Percentiles rank a stretch among this genome's conserved stretches.
Evolutionary conservation across 805 yeast species (phyloP).

Genomic region (Metschnikowia gruessii): DNA sequence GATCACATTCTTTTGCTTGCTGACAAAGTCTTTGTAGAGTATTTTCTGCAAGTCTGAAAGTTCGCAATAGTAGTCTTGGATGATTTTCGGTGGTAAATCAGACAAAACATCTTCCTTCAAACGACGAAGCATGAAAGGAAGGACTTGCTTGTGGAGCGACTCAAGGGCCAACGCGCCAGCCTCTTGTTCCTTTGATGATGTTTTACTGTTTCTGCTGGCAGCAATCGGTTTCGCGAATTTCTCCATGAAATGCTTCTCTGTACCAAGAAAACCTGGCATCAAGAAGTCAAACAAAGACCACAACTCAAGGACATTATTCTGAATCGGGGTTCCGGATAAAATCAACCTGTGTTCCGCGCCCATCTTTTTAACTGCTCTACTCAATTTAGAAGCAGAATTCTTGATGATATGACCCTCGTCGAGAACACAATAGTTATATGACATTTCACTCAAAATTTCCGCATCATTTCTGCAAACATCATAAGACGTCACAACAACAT

Average conservation of each 20-base stretch:
- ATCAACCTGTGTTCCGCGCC: conserved; percentile 87
- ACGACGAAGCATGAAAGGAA: conserved; percentile 95
- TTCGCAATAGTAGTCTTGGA: conserved; percentile 97
- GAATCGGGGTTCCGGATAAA: conserved; percentile 96
- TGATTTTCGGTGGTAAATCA: conserved; percentile 96
- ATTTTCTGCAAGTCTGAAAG: conserved; percentile 86
- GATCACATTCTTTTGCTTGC: conserved; percentile 73
- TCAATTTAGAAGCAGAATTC: conserved; percentile 82
- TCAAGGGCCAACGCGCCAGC: conserved; percentile 95
- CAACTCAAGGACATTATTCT: conserved; percentile 90
- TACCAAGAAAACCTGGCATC: conserved; percentile 98
- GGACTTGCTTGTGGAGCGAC: conserved; percentile 91
- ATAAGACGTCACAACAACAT: conserved; percentile 89
- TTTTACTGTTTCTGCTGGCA: conserved; percentile 84
- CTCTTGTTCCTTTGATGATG: conserved; percentile 90
- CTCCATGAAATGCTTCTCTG: conserved; percentile 91
- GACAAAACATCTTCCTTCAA: conserved; percentile 93
- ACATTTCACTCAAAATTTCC: conserved; percentile 53
- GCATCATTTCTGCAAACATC: conserved; percentile 95
- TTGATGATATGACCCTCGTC: conserved; percentile 98
- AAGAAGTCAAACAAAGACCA: conserved; percentile 97
- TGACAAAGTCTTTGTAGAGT: conserved; percentile 84
- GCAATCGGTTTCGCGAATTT: conserved; percentile 98
- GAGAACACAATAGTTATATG: conserved; percentile 89
- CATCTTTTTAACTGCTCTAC: conserved; percentile 80